Conservation (phyloP, 2,329 filamentous ascomycete genomes). For the Botrytis tulipae region DNA sequence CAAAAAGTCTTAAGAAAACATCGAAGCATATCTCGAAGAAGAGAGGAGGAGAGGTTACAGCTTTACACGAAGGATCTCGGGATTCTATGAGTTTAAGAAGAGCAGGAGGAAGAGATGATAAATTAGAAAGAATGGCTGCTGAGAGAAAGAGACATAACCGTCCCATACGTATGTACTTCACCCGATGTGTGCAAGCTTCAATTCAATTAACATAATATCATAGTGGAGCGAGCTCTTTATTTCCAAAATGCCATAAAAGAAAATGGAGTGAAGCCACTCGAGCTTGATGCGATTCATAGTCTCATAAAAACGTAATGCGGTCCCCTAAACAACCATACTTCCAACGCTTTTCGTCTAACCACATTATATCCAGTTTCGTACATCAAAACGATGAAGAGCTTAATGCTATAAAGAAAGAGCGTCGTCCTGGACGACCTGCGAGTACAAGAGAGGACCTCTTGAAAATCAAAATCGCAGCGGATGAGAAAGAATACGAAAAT, state of each 20-base stretch:
- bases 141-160: slow-evolving; percentile 71
- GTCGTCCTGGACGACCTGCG: slow-evolving; percentile 76
- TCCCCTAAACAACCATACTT: slow-evolving; percentile 17
- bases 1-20: slow-evolving; percentile 75
- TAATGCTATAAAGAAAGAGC: slow-evolving; percentile 60
- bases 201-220: slow-evolving; percentile 26
- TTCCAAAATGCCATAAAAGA: slow-evolving; percentile 66
- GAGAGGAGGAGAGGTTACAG: slow-evolving; percentile 67
- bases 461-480: slow-evolving; percentile 64
- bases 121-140: slow-evolving; percentile 69
- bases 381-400: slow-evolving; percentile 72
- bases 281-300: slow-evolving; percentile 56
- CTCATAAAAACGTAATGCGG: slow-evolving; percentile 60
- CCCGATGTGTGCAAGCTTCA: slow-evolving; percentile 3
- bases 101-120: slow-evolving; percentile 78
- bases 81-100: slow-evolving; percentile 79
- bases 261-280: slow-evolving; percentile 50
- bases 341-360: slow-evolving; percentile 2
- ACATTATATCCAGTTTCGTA: slow-evolving; percentile 50
- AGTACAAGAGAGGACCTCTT: slow-evolving; percentile 75
- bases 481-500: slow-evolving; percentile 76
- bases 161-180: slow-evolving; percentile 57
- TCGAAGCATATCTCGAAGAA: slow-evolving; percentile 90
- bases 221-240: slow-evolving; percentile 66
- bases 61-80: slow-evolving; percentile 83